Base-by-base conservation (phyloP, 495 filamentous ascomycete genomes). In the Mycothermus thermophilus region DNA sequence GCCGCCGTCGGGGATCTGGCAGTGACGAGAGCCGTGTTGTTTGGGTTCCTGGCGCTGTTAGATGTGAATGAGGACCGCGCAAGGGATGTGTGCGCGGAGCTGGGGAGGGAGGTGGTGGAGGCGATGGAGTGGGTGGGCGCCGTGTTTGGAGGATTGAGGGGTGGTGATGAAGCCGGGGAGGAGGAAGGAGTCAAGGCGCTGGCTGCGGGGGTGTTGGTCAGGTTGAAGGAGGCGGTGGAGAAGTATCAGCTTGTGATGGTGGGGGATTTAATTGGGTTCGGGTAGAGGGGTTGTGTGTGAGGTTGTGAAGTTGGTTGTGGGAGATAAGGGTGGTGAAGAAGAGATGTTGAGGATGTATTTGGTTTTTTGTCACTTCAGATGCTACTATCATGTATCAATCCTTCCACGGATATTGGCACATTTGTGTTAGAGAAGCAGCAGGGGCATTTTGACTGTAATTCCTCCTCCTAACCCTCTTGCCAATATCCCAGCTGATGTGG, bases 51-150 rank as follows among this genome's bases (percentile, higher is more conserved):
- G 20, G 79, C 78, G n/a, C 38, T 93, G 15, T 56, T 96, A 8
- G 84, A 93, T 36, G 63, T 93, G n/a, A 93, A 93, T 38, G 74
- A 76, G 47, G 69, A 74, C 23, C 80, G 88, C 51, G 80, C 86
- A 30, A 70, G 76, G 26, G 65, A 68, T 19, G 62, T 92, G 5
- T 86, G 92, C 50, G 72, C 57, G 49, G 50, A 66, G 31, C 51
- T 78, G 35, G 63, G 72, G 18, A 59, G 57, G 17, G 62, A 71
- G 36, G 63, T 66, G 32, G 66, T 79, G 24, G 66, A 72, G 54
- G 74, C 63, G 38, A 57, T 68, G 18, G 63, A 66, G 39, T 69
- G 64, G 64, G 62, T 61, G 0, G 47, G 40, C 8, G 41, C 29
- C 8, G 58, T 67, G 27, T 69, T 67, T 47, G 40, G 37, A 3